Evolutionary conservation across 805 yeast species (phyloP).

Genomic region (Metschnikowia baotianmanensis): DNA sequence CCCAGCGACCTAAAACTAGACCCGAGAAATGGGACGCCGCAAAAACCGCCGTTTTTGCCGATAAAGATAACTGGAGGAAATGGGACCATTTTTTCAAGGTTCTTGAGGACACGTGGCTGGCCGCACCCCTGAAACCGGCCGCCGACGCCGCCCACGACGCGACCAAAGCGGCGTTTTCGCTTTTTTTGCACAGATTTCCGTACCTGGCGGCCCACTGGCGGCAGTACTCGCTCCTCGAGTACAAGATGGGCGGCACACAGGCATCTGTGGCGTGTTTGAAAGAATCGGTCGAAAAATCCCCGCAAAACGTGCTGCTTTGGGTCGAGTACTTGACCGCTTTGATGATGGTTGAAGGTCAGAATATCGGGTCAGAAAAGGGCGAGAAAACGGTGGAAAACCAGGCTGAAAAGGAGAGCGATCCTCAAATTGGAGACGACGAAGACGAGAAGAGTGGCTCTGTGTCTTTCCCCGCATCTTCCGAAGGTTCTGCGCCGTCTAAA

Average conservation of each 20-base stretch:
- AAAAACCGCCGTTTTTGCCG: conserved; percentile 13
- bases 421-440: background rate
- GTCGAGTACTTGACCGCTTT: conserved; percentile 58
- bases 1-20: conserved; percentile 10
- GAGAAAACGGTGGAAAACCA: conserved; percentile 31
- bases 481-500: background rate
- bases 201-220: conserved; percentile 63
- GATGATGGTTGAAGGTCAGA: conserved; percentile 17
- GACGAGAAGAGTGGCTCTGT: background rate
- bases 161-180: conserved; percentile 6
- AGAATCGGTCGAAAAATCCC: conserved; percentile 42
- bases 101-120: conserved; percentile 23
- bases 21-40: conserved; percentile 16
- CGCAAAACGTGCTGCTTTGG: conserved; percentile 67
- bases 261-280: conserved; percentile 47
- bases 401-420: conserved; percentile 6
- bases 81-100: conserved; percentile 40
- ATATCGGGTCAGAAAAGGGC: background rate
- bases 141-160: conserved; percentile 1
- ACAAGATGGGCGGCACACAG: conserved; percentile 53
- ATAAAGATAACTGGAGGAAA: conserved; percentile 32
- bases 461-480: no score
- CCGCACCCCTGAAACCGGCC: conserved; percentile 6
- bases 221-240: conserved; percentile 52
- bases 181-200: conserved; percentile 54